A percentile compares a stretch with the other conserved stretches of the same genome.
These are phyloP conservation scores for Arctium lappa DNA, from an alignment of 129 eudicot species.

Conservation along the genomic window DNA sequence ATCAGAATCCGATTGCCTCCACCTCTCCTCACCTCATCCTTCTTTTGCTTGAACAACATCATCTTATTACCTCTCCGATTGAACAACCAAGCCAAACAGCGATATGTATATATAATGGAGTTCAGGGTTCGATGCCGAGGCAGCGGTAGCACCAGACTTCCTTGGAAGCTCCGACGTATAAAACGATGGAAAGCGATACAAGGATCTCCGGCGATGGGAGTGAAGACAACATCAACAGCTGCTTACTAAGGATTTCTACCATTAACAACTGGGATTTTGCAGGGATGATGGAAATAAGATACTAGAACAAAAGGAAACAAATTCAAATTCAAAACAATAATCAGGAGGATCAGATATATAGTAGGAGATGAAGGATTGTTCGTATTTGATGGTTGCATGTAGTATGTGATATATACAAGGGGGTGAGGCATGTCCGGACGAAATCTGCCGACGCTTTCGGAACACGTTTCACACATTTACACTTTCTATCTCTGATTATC, in stretches of 20 bases:
- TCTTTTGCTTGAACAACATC: constrained; percentile 15
- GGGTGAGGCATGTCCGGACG: constrained; percentile 1
- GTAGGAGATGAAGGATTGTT: not conserved
- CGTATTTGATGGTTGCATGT: not conserved
- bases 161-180: constrained; percentile 1
- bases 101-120: not conserved
- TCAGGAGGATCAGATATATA: not conserved
- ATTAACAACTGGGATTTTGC: constrained; percentile 3
- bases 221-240: constrained; percentile 10
- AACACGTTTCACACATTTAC: constrained; percentile 12
- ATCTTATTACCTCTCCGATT: not conserved
- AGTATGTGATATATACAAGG: not conserved
- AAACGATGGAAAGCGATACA: not conserved
- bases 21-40: not conserved
- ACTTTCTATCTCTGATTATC: constrained; percentile 11
- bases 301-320: not conserved
- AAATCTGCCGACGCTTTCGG: constrained; percentile 12
- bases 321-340: not conserved
- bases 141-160: constrained; percentile 17
- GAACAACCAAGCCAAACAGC: not conserved
- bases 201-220: not conserved
- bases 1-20: constrained; percentile 21
- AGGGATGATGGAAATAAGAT: not conserved
- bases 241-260: not conserved
- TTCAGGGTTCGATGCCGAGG: constrained; percentile 6